A percentile compares a stretch with the other conserved stretches of the same genome.
Evolutionary conservation across 257 asterid species (phyloP).

Genomic region (Fraxinus excelsior): DNA sequence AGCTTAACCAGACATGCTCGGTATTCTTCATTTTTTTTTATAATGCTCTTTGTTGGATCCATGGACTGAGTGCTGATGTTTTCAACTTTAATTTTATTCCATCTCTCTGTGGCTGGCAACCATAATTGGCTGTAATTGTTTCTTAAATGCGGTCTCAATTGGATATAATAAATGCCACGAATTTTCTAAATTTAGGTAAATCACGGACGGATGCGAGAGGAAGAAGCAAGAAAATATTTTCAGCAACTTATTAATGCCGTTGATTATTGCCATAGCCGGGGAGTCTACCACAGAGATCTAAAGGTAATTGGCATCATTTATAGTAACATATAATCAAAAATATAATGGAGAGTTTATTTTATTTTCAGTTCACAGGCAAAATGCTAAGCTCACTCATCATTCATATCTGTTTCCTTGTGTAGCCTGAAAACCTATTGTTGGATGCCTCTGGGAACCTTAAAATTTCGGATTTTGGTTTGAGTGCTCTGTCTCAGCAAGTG

Average conservation of each 20-base stretch:
- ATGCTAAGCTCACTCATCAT: not conserved
- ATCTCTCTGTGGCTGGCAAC: not conserved
- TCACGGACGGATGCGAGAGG: constrained; percentile 83
- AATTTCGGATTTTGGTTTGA: constrained; percentile 92
- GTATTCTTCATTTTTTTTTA: not conserved
- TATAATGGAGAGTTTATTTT: not conserved
- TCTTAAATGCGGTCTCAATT: constrained; percentile 18
- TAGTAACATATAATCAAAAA: not conserved
- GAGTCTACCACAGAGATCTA: constrained; percentile 91
- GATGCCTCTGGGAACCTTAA: constrained; percentile 86
- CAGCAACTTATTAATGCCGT: constrained; percentile 91
- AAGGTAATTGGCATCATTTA: constrained; percentile 48
- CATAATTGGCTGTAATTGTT: constrained; percentile 1
- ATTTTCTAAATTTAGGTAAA: constrained; percentile 55
- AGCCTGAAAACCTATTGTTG: constrained; percentile 88
- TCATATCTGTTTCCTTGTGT: constrained; percentile 26
- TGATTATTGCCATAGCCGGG: constrained; percentile 96
- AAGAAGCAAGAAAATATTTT: constrained; percentile 85
- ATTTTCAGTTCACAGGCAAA: not conserved
- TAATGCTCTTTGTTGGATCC: not conserved
- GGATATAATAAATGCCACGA: not conserved
- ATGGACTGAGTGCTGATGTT: not conserved
- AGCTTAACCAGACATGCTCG: not conserved
- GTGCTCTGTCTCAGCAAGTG: constrained; percentile 97
- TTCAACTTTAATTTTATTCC: too few relatives aligned